Evolutionary conservation across 257 asterid species (phyloP).

Genomic region (Solanum acaule): DNA sequence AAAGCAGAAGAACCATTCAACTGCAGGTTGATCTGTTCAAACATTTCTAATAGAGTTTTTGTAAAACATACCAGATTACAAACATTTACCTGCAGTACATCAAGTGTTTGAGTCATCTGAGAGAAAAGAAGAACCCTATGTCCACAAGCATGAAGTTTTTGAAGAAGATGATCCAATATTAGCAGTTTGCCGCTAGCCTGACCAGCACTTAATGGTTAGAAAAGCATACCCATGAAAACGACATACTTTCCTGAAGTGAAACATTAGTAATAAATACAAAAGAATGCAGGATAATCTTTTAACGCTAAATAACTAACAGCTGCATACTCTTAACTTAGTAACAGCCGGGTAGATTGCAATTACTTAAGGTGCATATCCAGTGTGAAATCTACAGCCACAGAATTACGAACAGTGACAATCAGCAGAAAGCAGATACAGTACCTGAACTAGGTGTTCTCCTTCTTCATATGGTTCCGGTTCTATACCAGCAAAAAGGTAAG

Average conservation of each 20-base stretch:
- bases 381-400: neutral
- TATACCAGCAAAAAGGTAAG: slow-evolving; percentile 91
- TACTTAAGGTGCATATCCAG: neutral
- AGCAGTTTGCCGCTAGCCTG: slow-evolving; percentile 94
- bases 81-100: slow-evolving; percentile 64
- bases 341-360: neutral
- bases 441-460: slow-evolving; percentile 98
- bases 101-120: slow-evolving; percentile 96
- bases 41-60: neutral
- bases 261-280: neutral
- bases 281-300: neutral
- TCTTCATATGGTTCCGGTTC: slow-evolving; percentile 99
- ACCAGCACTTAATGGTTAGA: neutral
- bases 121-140: slow-evolving; percentile 83
- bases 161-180: slow-evolving; percentile 69
- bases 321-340: neutral
- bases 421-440: slow-evolving; percentile 16
- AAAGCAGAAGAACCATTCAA: neutral
- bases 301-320: neutral
- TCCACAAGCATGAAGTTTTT: slow-evolving; percentile 55
- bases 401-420: neutral
- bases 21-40: neutral
- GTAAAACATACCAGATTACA: neutral
- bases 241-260: neutral
- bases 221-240: neutral